phyloP scores from a whole-genome alignment of 306 rosid genomes.

The Mimosa bimucronata region DNA sequence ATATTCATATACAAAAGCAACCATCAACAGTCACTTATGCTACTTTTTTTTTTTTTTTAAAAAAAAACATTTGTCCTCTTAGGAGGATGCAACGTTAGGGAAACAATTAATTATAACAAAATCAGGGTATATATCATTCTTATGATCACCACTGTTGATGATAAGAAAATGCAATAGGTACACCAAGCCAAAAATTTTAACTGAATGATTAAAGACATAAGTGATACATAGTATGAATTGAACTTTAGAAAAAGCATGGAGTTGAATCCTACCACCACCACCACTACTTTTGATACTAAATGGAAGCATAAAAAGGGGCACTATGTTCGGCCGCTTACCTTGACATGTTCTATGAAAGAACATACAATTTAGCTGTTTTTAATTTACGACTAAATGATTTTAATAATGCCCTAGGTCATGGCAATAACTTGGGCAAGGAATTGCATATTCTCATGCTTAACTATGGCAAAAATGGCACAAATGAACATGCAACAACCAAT shows the following conservation, averaged over 20 bases:
- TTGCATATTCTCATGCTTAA: neutral
- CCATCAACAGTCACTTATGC: neutral
- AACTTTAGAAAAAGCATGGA: too few relatives aligned
- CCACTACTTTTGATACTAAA: neutral
- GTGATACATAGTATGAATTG: too few relatives aligned
- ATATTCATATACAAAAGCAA: neutral
- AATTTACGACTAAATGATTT: too few relatives aligned
- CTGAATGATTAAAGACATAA: too few relatives aligned
- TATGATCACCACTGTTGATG: too few relatives aligned
- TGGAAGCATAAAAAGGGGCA: neutral
- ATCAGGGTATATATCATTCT: too few relatives aligned
- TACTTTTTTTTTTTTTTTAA: neutral
- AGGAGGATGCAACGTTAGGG: neutral
- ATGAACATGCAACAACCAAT: neutral
- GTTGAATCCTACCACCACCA: neutral
- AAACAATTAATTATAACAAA: neutral
- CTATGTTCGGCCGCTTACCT: constrained; percentile 34
- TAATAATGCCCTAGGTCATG: neutral
- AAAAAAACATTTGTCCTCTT: neutral
- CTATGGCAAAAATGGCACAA: neutral
- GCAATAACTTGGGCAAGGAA: neutral
- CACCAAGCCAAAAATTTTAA: too few relatives aligned
- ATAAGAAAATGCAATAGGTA: neutral
- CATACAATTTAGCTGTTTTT: too few relatives aligned
- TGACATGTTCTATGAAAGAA: constrained; percentile 30